Evolutionary conservation across 805 yeast species (phyloP).

Genomic region (Huiozyma naganishii): DNA sequence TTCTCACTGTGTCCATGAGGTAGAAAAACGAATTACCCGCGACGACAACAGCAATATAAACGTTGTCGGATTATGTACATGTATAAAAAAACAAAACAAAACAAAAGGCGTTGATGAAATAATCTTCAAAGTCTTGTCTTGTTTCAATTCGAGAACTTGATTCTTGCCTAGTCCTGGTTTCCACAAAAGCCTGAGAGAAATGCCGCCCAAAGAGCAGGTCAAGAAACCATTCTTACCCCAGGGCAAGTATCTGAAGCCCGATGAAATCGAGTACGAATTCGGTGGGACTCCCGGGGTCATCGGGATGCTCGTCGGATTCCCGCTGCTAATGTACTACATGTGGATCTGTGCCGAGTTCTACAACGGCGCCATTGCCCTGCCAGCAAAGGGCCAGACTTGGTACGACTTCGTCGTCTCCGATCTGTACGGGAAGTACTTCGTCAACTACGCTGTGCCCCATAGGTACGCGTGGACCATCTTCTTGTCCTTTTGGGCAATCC

Average conservation of each 20-base stretch:
- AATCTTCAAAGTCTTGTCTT: too few relatives aligned
- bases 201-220: too few relatives aligned
- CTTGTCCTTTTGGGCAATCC: slow-evolving; percentile 55
- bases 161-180: too few relatives aligned
- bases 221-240: slow-evolving; percentile 19
- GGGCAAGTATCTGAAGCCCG: slow-evolving; percentile 34
- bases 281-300: slow-evolving; percentile 88
- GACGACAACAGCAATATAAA: too few relatives aligned
- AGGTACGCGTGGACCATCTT: slow-evolving; percentile 58
- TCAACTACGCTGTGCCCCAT: slow-evolving; percentile 49
- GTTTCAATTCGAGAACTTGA: too few relatives aligned
- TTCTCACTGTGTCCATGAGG: too few relatives aligned
- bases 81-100: too few relatives aligned
- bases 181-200: too few relatives aligned
- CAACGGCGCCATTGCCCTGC: slow-evolving; percentile 62
- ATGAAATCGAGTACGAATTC: slow-evolving; percentile 71
- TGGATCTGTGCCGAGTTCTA: slow-evolving; percentile 84
- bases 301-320: slow-evolving; percentile 90
- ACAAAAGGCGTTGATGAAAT: too few relatives aligned
- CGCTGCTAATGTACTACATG: slow-evolving; percentile 90
- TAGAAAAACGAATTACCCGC: too few relatives aligned
- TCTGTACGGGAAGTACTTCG: slow-evolving; percentile 33
- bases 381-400: slow-evolving; percentile 50
- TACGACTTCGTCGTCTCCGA: slow-evolving; percentile 33
- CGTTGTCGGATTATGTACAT: too few relatives aligned